Base-by-base conservation (phyloP, 2,329 filamentous ascomycete genomes). In the Fusarium sp. region DNA sequence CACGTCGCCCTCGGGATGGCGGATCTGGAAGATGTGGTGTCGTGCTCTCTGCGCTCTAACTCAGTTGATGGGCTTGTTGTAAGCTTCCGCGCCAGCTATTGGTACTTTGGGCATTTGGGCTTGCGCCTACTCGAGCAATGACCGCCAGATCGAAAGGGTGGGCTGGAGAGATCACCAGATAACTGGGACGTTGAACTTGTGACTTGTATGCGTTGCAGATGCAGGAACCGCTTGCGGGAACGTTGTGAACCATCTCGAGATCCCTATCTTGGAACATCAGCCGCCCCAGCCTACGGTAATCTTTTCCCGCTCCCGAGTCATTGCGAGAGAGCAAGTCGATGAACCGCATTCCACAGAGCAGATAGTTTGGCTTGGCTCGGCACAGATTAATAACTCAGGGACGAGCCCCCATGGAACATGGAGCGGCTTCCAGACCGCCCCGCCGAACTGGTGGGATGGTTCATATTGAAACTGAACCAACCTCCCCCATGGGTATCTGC, bases 171-270 rank as follows among this genome's bases (percentile, higher is more conserved):
- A 66, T 74, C 71, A 72, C 56, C 69, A 70, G 72, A 67, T 69
- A 58, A 56, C 58, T 72, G 37, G 59, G 63, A 67, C 63, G 52
- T 45, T 70, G 58, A 69, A 66, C 69, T 65, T 50, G 59, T 72
- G 67, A 69, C 63, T 64, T 66, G 60, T 67, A 65, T 56, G 65
- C 58, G 68, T 72, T 40, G 43, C 50, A 72, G 65, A 74, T 75
- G 72, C 72, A 74, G 72, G 72, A 74, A 74, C 72, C 58, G 14
- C 25, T 63, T n/a, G 65, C 22, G n/a, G 50, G 32, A 60, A 54
- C 37, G 47, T 72, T 45, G 54, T 64, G 60, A 68, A 61, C 62
- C 52, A 52, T 47, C 60, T 60, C 22, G 45, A 73, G 65, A 69
- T 73, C 40, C 37, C 37, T 47, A 74, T 66, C 45, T 66, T 57